Percentiles rank a stretch among this genome's conserved stretches.
Evolutionary conservation across 2,329 filamentous ascomycete genomes (phyloP).

Genomic region (Ophiosphaerella korrae): DNA sequence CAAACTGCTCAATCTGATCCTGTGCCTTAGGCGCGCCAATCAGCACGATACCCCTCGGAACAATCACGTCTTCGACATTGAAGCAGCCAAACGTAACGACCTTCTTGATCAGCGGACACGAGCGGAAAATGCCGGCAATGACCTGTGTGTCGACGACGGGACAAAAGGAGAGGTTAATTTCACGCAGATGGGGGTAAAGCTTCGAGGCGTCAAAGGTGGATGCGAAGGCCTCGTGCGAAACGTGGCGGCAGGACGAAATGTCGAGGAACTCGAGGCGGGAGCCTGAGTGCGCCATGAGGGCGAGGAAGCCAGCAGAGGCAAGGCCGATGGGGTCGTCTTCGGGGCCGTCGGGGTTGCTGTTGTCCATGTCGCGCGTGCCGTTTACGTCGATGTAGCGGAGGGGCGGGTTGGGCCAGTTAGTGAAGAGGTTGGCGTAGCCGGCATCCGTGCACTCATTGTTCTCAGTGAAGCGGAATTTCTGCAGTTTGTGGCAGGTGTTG

Average conservation of each 20-base stretch:
- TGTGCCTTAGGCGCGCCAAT: slow-evolving; percentile 65
- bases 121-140: slow-evolving; percentile 66
- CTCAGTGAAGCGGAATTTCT: slow-evolving; percentile 80
- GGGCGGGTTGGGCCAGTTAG: slow-evolving; percentile 73
- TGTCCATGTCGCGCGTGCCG: slow-evolving; percentile 77
- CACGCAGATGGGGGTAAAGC: slow-evolving; percentile 69
- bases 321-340: slow-evolving; percentile 69
- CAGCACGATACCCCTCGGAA: slow-evolving; percentile 63
- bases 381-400: slow-evolving; percentile 75
- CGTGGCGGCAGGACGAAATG: slow-evolving; percentile 83
- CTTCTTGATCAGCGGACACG: slow-evolving; percentile 64
- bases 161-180: slow-evolving; percentile 80
- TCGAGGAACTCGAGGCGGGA: slow-evolving; percentile 69
- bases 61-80: slow-evolving; percentile 60
- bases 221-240: slow-evolving; percentile 73
- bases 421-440: slow-evolving; percentile 75
- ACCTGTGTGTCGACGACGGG: slow-evolving; percentile 69
- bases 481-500: slow-evolving; percentile 67
- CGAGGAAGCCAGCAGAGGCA: slow-evolving; percentile 74
- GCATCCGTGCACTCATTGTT: slow-evolving; percentile 77
- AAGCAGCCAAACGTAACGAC: slow-evolving; percentile 69
- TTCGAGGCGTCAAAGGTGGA: slow-evolving; percentile 68
- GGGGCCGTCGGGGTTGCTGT: slow-evolving; percentile 67
- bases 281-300: slow-evolving; percentile 85
- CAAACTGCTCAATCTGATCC: slow-evolving; percentile 60